Base-by-base conservation (phyloP, 148 eudicot genomes). In the Persicaria tinctoria region DNA sequence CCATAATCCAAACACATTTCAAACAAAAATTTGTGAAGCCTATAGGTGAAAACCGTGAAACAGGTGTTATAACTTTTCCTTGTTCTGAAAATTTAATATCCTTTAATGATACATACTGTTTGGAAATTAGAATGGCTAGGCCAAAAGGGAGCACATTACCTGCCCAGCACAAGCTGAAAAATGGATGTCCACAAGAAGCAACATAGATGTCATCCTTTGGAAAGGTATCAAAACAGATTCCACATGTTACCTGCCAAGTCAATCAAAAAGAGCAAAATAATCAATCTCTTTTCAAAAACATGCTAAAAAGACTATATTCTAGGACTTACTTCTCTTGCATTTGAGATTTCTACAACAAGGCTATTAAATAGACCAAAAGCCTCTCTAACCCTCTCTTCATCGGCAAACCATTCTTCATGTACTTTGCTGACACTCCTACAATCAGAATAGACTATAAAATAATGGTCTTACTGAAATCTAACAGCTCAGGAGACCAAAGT, bases 141-240 rank as follows among this genome's bases (percentile, higher is more conserved):
- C 16, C 5, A 54, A 54, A 54, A 54, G 57, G n/a, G 41, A 59
- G 38, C 32, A 59, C 64, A 90, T n/a, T n/a, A n/a, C 95, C 89
- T 90, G 75, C 75, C 91, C 97, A 92, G 74, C 97, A 92, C 38
- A 80, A 73, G 46, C 57, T 68, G 78, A 92, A 92, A 78, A 84
- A 92, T 12, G 91, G 91, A 78, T 92, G 97, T 46, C 89, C 91
- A 79, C 97, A 92, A 66, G 76, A 82, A 80, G 90, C 90, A 73
- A 87, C 53, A 49, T 76, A 79, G 47, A 86, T 84, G 75, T 60
- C 60, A 74, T 82, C 86, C 71, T 68, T 76, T 41, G 87, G 78
- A 84, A 78, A 76, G 50, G 74, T 69, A 10, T 92, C 97, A 66
- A 90, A 92, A 81, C 97, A 92, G 74, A 92, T 90, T 56, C 87